phyloP scores from a whole-genome alignment of 2,329 filamentous ascomycete genomes.

The Colletotrichum echinochloae region DNA sequence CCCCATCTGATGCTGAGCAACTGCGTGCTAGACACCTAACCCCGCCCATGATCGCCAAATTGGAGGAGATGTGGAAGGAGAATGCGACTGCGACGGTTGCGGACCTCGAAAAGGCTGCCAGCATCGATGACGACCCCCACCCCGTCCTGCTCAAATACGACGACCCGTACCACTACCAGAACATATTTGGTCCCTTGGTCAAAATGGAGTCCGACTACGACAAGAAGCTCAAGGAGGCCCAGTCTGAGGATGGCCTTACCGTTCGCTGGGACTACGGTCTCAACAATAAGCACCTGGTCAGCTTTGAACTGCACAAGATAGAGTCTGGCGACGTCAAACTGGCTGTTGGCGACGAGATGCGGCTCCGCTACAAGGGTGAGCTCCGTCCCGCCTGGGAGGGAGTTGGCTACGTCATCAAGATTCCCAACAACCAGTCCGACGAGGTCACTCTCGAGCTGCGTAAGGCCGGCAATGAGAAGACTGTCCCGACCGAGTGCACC shows the following conservation, averaged over 20 bases:
- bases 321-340: slow-evolving; percentile 98
- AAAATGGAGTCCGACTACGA: slow-evolving; percentile 99
- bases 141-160: slow-evolving; percentile 95
- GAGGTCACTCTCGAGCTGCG: slow-evolving; percentile 96
- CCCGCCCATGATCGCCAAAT: slow-evolving; percentile 92
- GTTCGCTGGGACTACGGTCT: slow-evolving; percentile 95
- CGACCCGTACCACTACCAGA: slow-evolving; percentile 98
- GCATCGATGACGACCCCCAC: slow-evolving; percentile 93
- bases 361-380: slow-evolving; percentile 95
- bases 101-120: slow-evolving; percentile 90
- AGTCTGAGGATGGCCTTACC: slow-evolving; percentile 94
- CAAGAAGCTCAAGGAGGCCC: slow-evolving; percentile 97
- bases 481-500: slow-evolving; percentile 93
- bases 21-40: slow-evolving; percentile 93
- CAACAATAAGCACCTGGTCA: slow-evolving; percentile 97
- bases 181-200: slow-evolving; percentile 96
- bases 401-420: slow-evolving; percentile 98
- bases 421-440: slow-evolving; percentile 98
- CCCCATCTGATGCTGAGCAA: slow-evolving; percentile 94
- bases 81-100: slow-evolving; percentile 88
- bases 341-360: slow-evolving; percentile 98
- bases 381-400: slow-evolving; percentile 94
- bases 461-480: slow-evolving; percentile 95
- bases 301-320: slow-evolving; percentile 95
- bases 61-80: slow-evolving; percentile 99